Base-by-base conservation (phyloP, 768 basidiomycete species). In the Mycena olivaceomarginata region DNA sequence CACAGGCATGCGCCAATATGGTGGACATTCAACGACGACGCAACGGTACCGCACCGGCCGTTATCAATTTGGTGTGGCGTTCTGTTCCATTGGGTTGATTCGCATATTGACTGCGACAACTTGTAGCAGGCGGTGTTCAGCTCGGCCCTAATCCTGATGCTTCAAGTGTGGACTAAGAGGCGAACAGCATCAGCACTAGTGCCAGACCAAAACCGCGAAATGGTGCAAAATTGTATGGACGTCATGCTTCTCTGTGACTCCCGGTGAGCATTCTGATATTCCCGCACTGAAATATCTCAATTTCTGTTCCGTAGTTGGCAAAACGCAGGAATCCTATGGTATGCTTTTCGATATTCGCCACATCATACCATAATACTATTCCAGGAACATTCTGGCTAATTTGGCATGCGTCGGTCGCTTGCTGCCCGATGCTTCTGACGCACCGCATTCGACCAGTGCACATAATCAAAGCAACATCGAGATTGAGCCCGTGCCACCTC, bases 1-100 rank as follows among this genome's bases (percentile, higher is more conserved):
- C 96, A 4, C 89, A 95, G 13, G 95, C 94, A 2, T 93, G 91
- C 75, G 91, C 91, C 53, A 94, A 94, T 80, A 90, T 97, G 31
- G 84, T 95, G 37, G 95, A 96, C 85, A 73, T 85, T 57, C 48
- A 51, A 4, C 13, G 48, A 16, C 48, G 16, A 18, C 48, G 48
- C 48, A 51, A 51, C 16, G 48, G 48, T 7, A 51, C 13, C 16
- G 16, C 18, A 15, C 15, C 48, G 48, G 18, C 16, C 16, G 7
- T 51, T 51, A 45, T 45, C 13, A 51, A 51, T 63, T 40, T 63
- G 60, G 25, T 60, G 7, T 15, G 8, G 0, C 13, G 5, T 16
- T 62, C 9, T 45, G 11, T 45, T 18, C 7, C 48, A 18, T 51
- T 51, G 48, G 13, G 13, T 18, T 7, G 48, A 15, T 45, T 6